Evolutionary conservation across 2,329 filamentous ascomycete genomes (phyloP), one percentile per base, ranked within the genome.

Genomic region (Tolypocladium nubicola): DNA sequence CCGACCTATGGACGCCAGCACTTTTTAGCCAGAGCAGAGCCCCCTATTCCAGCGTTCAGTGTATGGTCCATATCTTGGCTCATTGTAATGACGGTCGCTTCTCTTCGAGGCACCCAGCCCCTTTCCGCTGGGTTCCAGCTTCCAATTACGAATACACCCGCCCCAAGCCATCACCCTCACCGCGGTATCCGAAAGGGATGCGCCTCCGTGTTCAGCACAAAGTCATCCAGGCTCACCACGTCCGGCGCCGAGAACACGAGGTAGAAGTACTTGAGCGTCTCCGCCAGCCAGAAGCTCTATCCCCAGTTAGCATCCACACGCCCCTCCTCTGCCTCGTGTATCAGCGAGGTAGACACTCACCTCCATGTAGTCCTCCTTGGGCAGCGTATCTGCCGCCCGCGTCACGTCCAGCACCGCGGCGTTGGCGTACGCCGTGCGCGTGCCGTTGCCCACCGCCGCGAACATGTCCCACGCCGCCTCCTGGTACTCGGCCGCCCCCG

Each of bases 231-330:
- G 55, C 72, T 68, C 52, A 71, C 71, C 19, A 74, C 84, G 71
- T 71, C 74, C 1, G 86, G 83, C 55, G 83, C 64, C 1, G 80
- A 78, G 65, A 84, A 81, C 57, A 88, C 86, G 64, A 92, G 68
- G 72, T 87, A 93, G 56, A 79, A 78, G 68, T 94, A 93, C 76
- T 94, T 94, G 67, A 93, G 66, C 59, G 90, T 86, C 73, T 94
- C 89, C 0, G 89, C 89, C 68, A 94, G 90, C 76, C 88, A 84
- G 73, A 92, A 95, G 63, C 87, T 90, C 72, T 94, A 87, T 74
- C 0, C 70, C 69, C 37, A 19, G 86, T 43, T 86, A 7, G 87
- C 88, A 26, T 88, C 43, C 38, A 9, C 5, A 33, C 30, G 1
- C 30, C 1, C 30, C 30, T 2, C 30, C 30, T 33, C 30, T 33